Conservation (phyloP, 164 flowering plant genomes). For the Vitis labrusca region DNA sequence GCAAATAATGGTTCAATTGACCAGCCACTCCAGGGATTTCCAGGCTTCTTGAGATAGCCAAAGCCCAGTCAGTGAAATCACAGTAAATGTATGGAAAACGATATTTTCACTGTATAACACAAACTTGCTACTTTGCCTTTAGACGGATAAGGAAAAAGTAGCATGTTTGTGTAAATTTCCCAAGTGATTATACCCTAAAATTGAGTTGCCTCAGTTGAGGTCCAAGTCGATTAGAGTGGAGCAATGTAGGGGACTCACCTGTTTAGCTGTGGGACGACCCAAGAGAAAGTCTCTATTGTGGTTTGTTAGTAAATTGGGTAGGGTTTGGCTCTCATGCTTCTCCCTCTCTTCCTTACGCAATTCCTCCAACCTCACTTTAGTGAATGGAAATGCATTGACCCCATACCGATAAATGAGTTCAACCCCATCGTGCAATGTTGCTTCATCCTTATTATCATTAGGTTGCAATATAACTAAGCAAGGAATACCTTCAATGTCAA, state of each 20-base stretch:
- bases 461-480: conserved; percentile 58
- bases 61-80: too few species aligned
- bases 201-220: background rate
- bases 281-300: conserved; percentile 48
- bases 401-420: conserved; percentile 59
- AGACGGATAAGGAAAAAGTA: too few species aligned
- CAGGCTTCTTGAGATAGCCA: too few species aligned
- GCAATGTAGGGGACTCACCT: conserved; percentile 28
- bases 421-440: conserved; percentile 43
- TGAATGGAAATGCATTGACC: conserved; percentile 56
- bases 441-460: conserved; percentile 21
- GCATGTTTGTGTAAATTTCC: too few species aligned
- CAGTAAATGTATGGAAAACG: too few species aligned
- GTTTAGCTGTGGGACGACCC: conserved; percentile 30
- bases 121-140: too few species aligned
- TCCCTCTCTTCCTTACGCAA: conserved; percentile 42
- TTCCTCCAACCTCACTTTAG: conserved; percentile 46
- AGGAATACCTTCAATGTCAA: conserved; percentile 59
- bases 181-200: too few species aligned
- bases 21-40: too few species aligned
- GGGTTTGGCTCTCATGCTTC: conserved; percentile 56
- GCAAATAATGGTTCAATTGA: too few species aligned
- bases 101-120: too few species aligned
- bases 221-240: background rate
- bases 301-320: conserved; percentile 38